Percentiles rank a stretch among this genome's conserved stretches.
Evolutionary conservation across 495 filamentous ascomycete species (phyloP).

Genomic region (Diplogelasinospora grovesii): DNA sequence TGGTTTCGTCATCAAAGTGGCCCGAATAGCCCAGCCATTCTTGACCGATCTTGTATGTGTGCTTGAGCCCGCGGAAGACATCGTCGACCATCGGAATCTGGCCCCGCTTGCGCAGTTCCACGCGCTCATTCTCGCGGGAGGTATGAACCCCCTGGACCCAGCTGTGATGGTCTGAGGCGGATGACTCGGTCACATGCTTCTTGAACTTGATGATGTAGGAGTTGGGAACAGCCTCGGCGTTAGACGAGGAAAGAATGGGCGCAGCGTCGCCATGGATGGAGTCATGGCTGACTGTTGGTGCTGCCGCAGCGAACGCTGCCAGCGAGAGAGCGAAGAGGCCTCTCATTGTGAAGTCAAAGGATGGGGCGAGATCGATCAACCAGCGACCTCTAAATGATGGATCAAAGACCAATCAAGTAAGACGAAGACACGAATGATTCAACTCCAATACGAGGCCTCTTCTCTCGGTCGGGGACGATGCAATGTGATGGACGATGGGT

Average conservation of each 20-base stretch:
- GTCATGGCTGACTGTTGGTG: constrained; percentile 64
- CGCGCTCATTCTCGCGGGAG: constrained; percentile 49
- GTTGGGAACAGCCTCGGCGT: constrained; percentile 70
- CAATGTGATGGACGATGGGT: constrained; percentile 32
- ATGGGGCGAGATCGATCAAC: constrained; percentile 32
- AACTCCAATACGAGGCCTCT: constrained; percentile 23
- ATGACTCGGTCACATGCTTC: constrained; percentile 69
- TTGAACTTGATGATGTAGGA: constrained; percentile 99
- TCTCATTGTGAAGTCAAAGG: constrained; percentile 59
- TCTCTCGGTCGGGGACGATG: constrained; percentile 18
- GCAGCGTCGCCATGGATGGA: constrained; percentile 82
- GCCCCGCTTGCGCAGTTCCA: constrained; percentile 84
- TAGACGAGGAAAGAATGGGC: constrained; percentile 75
- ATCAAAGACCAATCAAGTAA: no score
- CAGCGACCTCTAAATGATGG: constrained; percentile 32
- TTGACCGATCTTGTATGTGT: constrained; percentile 87
- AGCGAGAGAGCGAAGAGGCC: constrained; percentile 60
- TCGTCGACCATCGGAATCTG: constrained; percentile 65
- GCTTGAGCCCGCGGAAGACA: constrained; percentile 79
- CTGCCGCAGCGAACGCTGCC: constrained; percentile 62
- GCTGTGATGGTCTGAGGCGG: constrained; percentile 69
- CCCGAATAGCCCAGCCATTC: constrained; percentile 86
- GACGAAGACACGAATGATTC: constrained; percentile 15
- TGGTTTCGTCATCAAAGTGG: constrained; percentile 87
- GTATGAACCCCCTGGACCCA: constrained; percentile 87